phyloP scores from a whole-genome alignment of 768 basidiomycete genomes.

The Boletus reticuloceps region DNA sequence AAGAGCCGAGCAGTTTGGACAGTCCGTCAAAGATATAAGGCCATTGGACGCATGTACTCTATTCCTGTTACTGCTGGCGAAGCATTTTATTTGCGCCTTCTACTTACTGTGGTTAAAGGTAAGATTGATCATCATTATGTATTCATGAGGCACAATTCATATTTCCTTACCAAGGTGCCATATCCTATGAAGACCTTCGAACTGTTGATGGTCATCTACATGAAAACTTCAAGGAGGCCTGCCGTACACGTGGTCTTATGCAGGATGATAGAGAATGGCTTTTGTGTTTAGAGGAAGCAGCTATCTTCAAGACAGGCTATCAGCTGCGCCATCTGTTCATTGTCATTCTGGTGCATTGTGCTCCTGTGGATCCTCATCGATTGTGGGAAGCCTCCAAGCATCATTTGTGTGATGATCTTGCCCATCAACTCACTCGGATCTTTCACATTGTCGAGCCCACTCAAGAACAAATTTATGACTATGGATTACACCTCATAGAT shows the following conservation, averaged over 20 bases:
- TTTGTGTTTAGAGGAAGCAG: slow-evolving; percentile 37
- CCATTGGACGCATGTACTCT: no score
- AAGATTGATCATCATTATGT: neutral
- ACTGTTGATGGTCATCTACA: slow-evolving; percentile 11
- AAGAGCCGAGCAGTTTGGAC: no score
- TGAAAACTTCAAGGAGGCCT: slow-evolving; percentile 40
- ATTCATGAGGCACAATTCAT: neutral
- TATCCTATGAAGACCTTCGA: neutral
- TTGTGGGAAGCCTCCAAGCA: neutral
- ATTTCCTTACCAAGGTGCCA: neutral
- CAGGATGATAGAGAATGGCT: no score
- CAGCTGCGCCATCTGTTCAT: neutral
- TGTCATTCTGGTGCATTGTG: neutral
- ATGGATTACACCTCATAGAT: no score
- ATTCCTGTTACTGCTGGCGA: no score
- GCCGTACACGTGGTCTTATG: slow-evolving; percentile 39
- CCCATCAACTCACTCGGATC: no score
- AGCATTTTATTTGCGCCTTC: slow-evolving; percentile 37
- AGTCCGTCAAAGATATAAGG: no score
- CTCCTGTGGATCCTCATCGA: slow-evolving; percentile 28
- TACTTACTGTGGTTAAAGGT: slow-evolving; percentile 38
- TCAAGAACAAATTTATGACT: no score
- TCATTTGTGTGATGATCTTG: neutral
- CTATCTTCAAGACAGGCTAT: neutral
- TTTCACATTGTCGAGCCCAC: no score